phyloP scores from a whole-genome alignment of 1,284 basidiomycete species.

The Cryptococcus jaspeensis region DNA sequence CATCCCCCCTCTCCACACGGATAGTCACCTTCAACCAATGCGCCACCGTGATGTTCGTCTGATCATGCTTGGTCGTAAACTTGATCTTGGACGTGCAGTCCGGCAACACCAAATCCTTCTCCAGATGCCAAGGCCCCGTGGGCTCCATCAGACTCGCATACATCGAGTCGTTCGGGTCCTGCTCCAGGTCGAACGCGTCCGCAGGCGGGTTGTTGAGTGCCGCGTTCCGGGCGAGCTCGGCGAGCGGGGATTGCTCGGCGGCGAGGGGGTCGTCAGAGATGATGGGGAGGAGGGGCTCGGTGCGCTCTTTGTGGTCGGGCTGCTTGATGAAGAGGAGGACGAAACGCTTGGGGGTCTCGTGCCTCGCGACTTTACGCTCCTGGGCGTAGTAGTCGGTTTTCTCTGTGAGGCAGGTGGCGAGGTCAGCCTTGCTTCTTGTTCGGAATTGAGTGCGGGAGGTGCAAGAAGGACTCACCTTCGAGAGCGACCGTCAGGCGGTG shows the following conservation, averaged over 20 bases:
- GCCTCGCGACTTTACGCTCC: slow-evolving; percentile 68
- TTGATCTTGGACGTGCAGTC: slow-evolving; percentile 59
- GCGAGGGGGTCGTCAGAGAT: slow-evolving; percentile 53
- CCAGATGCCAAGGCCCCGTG: slow-evolving; percentile 59
- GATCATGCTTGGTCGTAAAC: slow-evolving; percentile 78
- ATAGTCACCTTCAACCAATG: slow-evolving; percentile 83
- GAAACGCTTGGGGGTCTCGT: slow-evolving; percentile 68
- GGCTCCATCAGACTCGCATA: slow-evolving; percentile 55
- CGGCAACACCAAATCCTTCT: slow-evolving; percentile 51
- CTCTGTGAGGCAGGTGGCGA: slow-evolving; percentile 54
- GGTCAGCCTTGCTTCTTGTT: background rate
- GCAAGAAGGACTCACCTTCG: slow-evolving; percentile 64
- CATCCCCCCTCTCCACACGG: slow-evolving; percentile 78
- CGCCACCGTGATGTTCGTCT: slow-evolving; percentile 73
- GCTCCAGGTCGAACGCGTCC: slow-evolving; percentile 22
- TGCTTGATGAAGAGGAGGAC: slow-evolving; percentile 69
- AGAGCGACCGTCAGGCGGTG: slow-evolving; percentile 73
- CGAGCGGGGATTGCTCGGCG: slow-evolving; percentile 52
- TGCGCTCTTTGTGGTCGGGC: slow-evolving; percentile 48
- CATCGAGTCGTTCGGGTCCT: slow-evolving; percentile 49
- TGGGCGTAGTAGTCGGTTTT: slow-evolving; percentile 75
- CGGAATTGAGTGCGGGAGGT: slow-evolving; percentile 10
- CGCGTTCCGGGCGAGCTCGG: slow-evolving; percentile 45
- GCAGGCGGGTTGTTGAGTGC: slow-evolving; percentile 38
- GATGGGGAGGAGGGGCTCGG: slow-evolving; percentile 57